These are phyloP conservation scores for Fraxinus floribunda DNA, from an alignment of 305 asterid genomes.

Conservation along the genomic window DNA sequence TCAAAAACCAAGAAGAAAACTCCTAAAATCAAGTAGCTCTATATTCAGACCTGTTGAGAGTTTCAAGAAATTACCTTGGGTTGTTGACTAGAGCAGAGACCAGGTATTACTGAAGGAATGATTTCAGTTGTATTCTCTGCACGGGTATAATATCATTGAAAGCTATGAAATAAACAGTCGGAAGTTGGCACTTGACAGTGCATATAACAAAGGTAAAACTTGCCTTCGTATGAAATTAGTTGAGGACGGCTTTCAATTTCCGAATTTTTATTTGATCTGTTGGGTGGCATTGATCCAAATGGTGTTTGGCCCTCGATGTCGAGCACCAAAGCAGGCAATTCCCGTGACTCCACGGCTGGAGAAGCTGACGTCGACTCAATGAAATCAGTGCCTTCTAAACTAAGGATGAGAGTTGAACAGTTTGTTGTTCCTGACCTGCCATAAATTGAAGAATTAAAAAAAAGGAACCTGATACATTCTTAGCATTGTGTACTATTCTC, in stretches of 20 bases:
- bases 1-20: constrained; percentile 15
- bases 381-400: constrained; percentile 22
- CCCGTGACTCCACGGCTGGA: constrained; percentile 33
- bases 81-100: constrained; percentile 30
- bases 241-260: constrained; percentile 33
- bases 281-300: constrained; percentile 23
- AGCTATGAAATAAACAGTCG: constrained; percentile 19
- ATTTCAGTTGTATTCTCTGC: constrained; percentile 38
- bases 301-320: constrained; percentile 27
- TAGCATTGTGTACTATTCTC: constrained; percentile 3
- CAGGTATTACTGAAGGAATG: constrained; percentile 31
- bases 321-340: constrained; percentile 21
- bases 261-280: constrained; percentile 26
- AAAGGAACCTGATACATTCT: neutral
- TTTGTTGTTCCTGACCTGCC: constrained; percentile 43
- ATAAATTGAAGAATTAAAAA: constrained; percentile 5
- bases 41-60: constrained; percentile 8
- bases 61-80: constrained; percentile 38
- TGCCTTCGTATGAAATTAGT: constrained; percentile 35
- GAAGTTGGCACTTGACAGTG: neutral
- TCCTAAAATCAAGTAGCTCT: constrained; percentile 10
- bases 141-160: constrained; percentile 21
- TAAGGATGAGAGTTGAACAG: constrained; percentile 16
- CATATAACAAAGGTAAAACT: constrained; percentile 24
- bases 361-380: constrained; percentile 24